A percentile compares a stretch with the other conserved stretches of the same genome.
These are phyloP conservation scores for Pseudogymnoascus sp. DNA, from an alignment of 2,329 filamentous ascomycete genomes.

Conservation along the genomic window DNA sequence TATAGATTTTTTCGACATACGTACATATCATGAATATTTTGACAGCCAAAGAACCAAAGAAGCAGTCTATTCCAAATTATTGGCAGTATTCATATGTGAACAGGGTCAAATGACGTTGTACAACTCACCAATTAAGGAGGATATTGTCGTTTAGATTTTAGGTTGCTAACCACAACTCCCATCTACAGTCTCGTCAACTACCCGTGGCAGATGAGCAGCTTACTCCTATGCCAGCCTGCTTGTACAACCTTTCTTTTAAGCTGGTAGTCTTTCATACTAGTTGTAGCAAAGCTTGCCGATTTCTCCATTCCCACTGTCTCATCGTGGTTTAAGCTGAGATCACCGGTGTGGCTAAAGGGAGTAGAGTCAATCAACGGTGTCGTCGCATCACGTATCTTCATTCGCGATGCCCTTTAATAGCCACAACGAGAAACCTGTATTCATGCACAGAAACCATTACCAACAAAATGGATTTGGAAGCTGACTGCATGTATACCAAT, in stretches of 20 bases:
- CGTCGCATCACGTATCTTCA: not conserved
- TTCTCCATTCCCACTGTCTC: not conserved
- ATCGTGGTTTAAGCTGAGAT: not conserved
- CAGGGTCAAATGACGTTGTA: not conserved
- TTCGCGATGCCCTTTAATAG: not conserved
- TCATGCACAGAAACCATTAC: not conserved
- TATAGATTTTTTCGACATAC: not conserved
- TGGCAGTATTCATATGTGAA: not conserved
- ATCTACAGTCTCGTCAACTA: not conserved
- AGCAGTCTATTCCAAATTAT: not conserved
- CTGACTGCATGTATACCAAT: not conserved
- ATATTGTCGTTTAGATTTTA: not conserved
- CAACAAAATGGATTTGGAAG: not conserved
- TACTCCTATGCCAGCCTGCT: not conserved
- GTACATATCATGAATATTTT: not conserved
- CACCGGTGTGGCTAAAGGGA: not conserved
- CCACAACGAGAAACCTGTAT: not conserved
- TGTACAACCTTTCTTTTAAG: not conserved
- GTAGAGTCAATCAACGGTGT: not conserved
- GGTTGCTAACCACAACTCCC: not conserved
- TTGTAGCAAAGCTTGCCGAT: not conserved
- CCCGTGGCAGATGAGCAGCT: not conserved
- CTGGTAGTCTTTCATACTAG: not conserved
- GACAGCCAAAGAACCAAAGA: not conserved
- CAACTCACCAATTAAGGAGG: not conserved